Evolutionary conservation across 139 green algal genomes (phyloP), one percentile per base, ranked within the genome.

Genomic region (Mesotaenium endlicherianum): DNA sequence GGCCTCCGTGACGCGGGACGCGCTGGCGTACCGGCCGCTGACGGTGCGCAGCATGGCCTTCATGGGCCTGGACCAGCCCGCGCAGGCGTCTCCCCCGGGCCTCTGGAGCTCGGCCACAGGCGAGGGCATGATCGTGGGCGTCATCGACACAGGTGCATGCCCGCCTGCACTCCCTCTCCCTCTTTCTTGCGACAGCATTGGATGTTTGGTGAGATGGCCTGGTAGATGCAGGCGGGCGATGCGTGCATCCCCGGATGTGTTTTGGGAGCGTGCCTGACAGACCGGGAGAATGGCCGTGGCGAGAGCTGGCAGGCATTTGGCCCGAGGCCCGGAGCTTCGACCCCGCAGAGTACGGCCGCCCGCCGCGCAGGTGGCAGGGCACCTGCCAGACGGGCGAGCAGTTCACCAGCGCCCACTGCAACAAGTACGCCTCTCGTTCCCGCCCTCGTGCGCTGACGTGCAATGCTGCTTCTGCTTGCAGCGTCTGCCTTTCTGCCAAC

Each of bases 141-240:
- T 82, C 30, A 17, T 82, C 0, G 75, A 82, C 50, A 57, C 75
- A 76, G 75, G 75, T 53, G 40, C 38, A 30, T 68, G 55, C n/a
- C 55, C 55, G n/a, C n/a, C n/a, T n/a, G n/a, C n/a, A n/a, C n/a
- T n/a, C n/a, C n/a, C n/a, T n/a, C n/a, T n/a, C n/a, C n/a, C n/a
- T n/a, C n/a, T n/a, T n/a, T n/a, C n/a, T n/a, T n/a, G n/a, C n/a
- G n/a, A n/a, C n/a, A n/a, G n/a, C n/a, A n/a, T n/a, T n/a, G n/a
- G n/a, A n/a, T n/a, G n/a, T n/a, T n/a, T n/a, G n/a, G n/a, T n/a
- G n/a, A n/a, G n/a, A n/a, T n/a, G n/a, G n/a, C n/a, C n/a, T n/a
- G n/a, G n/a, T n/a, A n/a, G n/a, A n/a, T n/a, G n/a, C n/a, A n/a
- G n/a, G n/a, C n/a, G n/a, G n/a, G n/a, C n/a, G n/a, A n/a, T n/a